Base-by-base conservation (phyloP, 2,329 filamentous ascomycete species). In the Talaromyces sp. region DNA sequence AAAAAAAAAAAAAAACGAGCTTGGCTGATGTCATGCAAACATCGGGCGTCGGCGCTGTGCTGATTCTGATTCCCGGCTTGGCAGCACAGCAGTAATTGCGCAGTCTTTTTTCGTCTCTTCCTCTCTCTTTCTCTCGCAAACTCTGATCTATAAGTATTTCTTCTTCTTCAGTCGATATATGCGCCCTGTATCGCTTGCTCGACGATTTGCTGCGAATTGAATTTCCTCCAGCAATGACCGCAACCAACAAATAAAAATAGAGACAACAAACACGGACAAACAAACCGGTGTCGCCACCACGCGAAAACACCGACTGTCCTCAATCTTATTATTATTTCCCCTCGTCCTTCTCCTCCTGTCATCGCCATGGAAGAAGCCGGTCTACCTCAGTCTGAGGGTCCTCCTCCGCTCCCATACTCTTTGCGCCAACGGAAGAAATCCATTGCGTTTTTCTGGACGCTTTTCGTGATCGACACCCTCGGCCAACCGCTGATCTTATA, bases 401-500 rank as follows among this genome's bases (percentile, higher is more conserved):
- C 76, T 62, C 84, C 84, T 55, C 76, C 80, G 18, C 77, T 87
- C 42, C 82, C 85, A 28, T 87, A 87, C 73, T 81, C 81, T 27
- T 71, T 87, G 50, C 79, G 78, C 56, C 73, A 79, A 8, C 76
- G 85, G 52, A 85, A 85, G 68, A 81, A 80, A 72, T 76, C 80
- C 36, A 86, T 87, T 64, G 74, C 79, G 42, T 73, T 84, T 64
- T 87, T 87, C 74, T 87, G 85, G 85, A 75, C 75, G 0, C 70
- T 88, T 47, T 85, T 87, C 61, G 69, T 87, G 27, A 68, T 87
- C 62, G 85, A 88, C 73, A 84, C 81, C 57, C 76, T 86, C 63
- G 81, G 77, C 61, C 83, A 86, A 73, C 85, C 85, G 18, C 78
- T 87, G 62, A 80, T 78, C 3, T 76, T 88, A 2, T 88, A 87